Percentiles rank a stretch among this genome's conserved stretches.
phyloP scores from a whole-genome alignment of 2,329 filamentous ascomycete genomes.

The Beauveria bassiana region DNA sequence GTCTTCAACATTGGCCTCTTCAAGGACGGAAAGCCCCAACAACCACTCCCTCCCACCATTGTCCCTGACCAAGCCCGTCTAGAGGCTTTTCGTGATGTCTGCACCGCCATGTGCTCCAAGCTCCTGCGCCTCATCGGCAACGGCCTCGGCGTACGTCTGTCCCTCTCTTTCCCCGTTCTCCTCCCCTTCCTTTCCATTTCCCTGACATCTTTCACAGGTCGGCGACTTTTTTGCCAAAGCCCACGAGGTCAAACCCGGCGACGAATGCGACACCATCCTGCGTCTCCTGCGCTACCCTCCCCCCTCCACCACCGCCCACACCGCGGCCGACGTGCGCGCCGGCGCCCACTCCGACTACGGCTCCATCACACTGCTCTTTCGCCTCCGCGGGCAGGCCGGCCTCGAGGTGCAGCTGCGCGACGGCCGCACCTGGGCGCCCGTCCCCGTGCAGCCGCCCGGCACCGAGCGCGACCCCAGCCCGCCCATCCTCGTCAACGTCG shows the following conservation, averaged over 20 bases:
- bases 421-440: constrained; percentile 47
- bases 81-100: constrained; percentile 58
- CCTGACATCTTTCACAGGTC: constrained; percentile 23
- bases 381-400: constrained; percentile 74
- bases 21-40: constrained; percentile 57
- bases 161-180: constrained; percentile 1
- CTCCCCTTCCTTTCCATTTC: not conserved
- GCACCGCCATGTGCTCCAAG: constrained; percentile 62
- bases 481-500: constrained; percentile 76
- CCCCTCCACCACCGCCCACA: constrained; percentile 33
- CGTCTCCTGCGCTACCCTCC: constrained; percentile 69
- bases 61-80: constrained; percentile 52
- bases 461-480: constrained; percentile 51
- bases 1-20: constrained; percentile 91
- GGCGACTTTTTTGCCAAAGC: constrained; percentile 47
- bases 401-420: constrained; percentile 67
- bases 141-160: constrained; percentile 54
- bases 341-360: constrained; percentile 90
- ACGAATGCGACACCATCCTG: constrained; percentile 49
- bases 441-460: constrained; percentile 56
- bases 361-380: constrained; percentile 70
- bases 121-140: constrained; percentile 71
- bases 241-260: constrained; percentile 36
- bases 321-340: constrained; percentile 62
- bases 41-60: constrained; percentile 66